Evolutionary conservation across 2,329 filamentous ascomycete genomes (phyloP), one percentile per base, ranked within the genome.

Genomic region (Epicoccum sorghinum): DNA sequence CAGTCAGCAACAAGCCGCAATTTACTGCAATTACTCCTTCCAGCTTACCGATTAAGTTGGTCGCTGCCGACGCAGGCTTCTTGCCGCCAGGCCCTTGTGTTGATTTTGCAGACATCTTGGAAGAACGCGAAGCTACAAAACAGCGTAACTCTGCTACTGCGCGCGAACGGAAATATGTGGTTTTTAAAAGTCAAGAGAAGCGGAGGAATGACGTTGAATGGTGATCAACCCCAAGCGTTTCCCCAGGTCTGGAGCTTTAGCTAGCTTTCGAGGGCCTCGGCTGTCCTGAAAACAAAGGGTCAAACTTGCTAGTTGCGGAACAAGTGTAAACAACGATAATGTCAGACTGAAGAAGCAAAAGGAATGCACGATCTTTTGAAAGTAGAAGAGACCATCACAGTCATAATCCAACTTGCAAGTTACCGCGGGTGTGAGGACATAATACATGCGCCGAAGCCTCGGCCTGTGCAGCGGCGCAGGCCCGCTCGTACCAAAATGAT

Each of bases 31-130:
- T 42, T 22, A 30, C 32, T 36, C 24, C 6, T 25, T 22, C 7
- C n/a, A 27, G 70, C 83, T 68, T 82, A 95, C 91, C 91, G 69
- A 97, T 93, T 69, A 98, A 79, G 77, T 97, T 97, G 42, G 90
- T 93, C 39, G 93, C 93, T 60, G 87, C 90, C 51, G 92, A 92
- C 56, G 93, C 86, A 67, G 90, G 89, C 80, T 89, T 86, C 80
- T 89, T 93, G 79, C 84, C 82, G 68, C 81, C 79, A 59, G 80
- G 78, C 47, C 82, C 82, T 67, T 81, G 79, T 57, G 76, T 79
- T 60, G 75, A 81, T 70, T 86, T 86, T 55, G 85, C 82, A 55
- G 84, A 83, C 85, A 88, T 88, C 57, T 43, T 69, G 60, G 54
- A 42, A 46, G 30, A 18, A 22, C 45, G 39, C 30, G 50, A 47